Conservation (phyloP, 2,329 filamentous ascomycete species). For the Fusarium sp. region DNA sequence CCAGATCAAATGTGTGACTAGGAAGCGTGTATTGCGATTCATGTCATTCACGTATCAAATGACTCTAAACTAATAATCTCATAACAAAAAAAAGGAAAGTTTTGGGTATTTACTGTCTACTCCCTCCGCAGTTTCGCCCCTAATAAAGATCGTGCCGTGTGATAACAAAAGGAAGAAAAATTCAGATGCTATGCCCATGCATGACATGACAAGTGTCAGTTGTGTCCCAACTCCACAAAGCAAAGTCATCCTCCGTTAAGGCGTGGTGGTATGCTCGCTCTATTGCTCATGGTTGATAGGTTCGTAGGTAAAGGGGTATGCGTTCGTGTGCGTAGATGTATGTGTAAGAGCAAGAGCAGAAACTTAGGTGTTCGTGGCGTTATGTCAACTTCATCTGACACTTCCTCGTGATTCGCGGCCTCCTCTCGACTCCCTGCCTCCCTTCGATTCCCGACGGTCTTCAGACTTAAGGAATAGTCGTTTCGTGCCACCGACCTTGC, state of each 20-base stretch:
- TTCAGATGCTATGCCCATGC: slow-evolving; percentile 42
- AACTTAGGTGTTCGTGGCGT: slow-evolving; percentile 18
- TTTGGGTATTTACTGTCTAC: slow-evolving; percentile 50
- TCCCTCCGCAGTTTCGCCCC: slow-evolving; percentile 45
- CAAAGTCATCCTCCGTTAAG: slow-evolving; percentile 39
- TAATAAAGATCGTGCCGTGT: slow-evolving; percentile 36
- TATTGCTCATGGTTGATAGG: slow-evolving; percentile 27
- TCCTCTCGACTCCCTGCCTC: slow-evolving; percentile 28
- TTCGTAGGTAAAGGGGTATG: slow-evolving; percentile 22
- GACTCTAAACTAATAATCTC: slow-evolving; percentile 15
- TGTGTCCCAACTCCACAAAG: slow-evolving; percentile 46
- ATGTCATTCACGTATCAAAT: slow-evolving; percentile 15
- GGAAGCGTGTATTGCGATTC: background rate
- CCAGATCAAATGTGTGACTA: slow-evolving; percentile 1
- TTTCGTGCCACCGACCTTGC: slow-evolving; percentile 79
- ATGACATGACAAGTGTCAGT: slow-evolving; percentile 32
- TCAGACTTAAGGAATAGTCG: slow-evolving; percentile 69
- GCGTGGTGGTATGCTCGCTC: slow-evolving; percentile 38
- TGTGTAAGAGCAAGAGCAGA: slow-evolving; percentile 19
- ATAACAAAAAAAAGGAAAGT: slow-evolving; percentile 47
- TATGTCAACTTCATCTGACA: slow-evolving; percentile 29
- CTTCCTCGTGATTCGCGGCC: slow-evolving; percentile 39
- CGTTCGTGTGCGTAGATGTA: background rate
- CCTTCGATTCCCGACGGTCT: slow-evolving; percentile 42
- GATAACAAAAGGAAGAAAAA: slow-evolving; percentile 30